These are phyloP conservation scores for Mycena kentingensis DNA, from an alignment of 768 basidiomycete genomes.

Conservation along the genomic window DNA sequence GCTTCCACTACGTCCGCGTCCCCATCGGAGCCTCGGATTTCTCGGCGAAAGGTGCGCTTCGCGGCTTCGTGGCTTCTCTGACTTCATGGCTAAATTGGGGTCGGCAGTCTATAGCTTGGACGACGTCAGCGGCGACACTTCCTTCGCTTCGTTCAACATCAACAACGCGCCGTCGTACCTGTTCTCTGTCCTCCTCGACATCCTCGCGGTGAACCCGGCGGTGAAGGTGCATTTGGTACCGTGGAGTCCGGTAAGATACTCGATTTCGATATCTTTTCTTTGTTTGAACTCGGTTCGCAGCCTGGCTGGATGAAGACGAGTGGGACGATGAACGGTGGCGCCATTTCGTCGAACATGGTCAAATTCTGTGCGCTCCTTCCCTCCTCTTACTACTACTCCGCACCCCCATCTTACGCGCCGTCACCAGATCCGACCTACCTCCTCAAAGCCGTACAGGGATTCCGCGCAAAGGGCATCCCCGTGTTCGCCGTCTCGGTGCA, in stretches of 20 bases:
- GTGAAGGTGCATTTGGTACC: slow-evolving; percentile 58
- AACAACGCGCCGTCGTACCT: slow-evolving; percentile 62
- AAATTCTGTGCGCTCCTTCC: not conserved
- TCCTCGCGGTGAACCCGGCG: slow-evolving; percentile 53
- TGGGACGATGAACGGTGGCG: slow-evolving; percentile 71
- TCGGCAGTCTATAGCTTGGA: slow-evolving; percentile 63
- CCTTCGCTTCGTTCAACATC: slow-evolving; percentile 60
- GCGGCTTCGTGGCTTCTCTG: not conserved
- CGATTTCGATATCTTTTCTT: not conserved
- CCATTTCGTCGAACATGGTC: slow-evolving; percentile 30
- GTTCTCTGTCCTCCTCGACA: slow-evolving; percentile 66
- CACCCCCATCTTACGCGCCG: not conserved
- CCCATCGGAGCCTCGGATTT: slow-evolving; percentile 78
- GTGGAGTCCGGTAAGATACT: slow-evolving; percentile 76
- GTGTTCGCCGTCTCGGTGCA: slow-evolving; percentile 64
- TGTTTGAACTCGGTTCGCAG: slow-evolving; percentile 35
- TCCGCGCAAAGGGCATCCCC: slow-evolving; percentile 57
- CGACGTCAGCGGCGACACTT: slow-evolving; percentile 59
- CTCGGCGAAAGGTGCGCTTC: slow-evolving; percentile 50
- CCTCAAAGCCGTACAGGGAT: slow-evolving; percentile 71
- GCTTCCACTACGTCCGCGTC: slow-evolving; percentile 68
- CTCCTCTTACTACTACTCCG: slow-evolving; percentile 30
- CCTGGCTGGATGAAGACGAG: slow-evolving; percentile 81
- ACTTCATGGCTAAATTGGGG: not conserved
- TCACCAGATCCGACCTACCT: slow-evolving; percentile 68